Conservation (phyloP, 495 filamentous ascomycete species). For the Xylaria longipes region DNA sequence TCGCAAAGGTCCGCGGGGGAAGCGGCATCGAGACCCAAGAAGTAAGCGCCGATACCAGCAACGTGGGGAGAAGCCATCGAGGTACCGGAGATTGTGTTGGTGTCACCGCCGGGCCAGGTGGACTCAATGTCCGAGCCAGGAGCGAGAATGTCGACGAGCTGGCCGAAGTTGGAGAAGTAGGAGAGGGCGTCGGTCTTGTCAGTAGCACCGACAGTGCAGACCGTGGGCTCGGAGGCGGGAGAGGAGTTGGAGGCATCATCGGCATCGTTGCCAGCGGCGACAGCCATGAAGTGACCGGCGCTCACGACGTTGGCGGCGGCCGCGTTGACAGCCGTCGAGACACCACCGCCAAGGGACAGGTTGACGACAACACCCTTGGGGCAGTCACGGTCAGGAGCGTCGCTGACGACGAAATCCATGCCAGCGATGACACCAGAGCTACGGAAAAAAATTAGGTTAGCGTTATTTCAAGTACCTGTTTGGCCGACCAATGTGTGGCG, state of each 20-base stretch:
- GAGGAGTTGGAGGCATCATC: slow-evolving; percentile 49
- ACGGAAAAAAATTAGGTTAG: slow-evolving; percentile 7
- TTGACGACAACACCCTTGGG: slow-evolving; percentile 52
- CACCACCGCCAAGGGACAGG: slow-evolving; percentile 57
- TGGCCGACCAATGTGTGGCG: neutral
- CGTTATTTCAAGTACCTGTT: neutral
- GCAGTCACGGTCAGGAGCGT: slow-evolving; percentile 44
- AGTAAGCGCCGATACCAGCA: slow-evolving; percentile 60
- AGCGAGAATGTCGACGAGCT: slow-evolving; percentile 62
- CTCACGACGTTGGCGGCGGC: slow-evolving; percentile 52
- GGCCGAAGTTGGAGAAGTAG: slow-evolving; percentile 64
- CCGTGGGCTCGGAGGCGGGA: slow-evolving; percentile 57
- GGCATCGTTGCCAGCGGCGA: slow-evolving; percentile 57
- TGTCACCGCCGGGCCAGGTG: slow-evolving; percentile 56
- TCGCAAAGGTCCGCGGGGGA: slow-evolving; percentile 44
- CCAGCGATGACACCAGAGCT: slow-evolving; percentile 59
- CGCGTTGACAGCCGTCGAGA: slow-evolving; percentile 53
- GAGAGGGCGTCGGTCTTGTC: slow-evolving; percentile 52
- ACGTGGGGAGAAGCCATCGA: slow-evolving; percentile 65
- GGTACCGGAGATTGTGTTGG: slow-evolving; percentile 65
- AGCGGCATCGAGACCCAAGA: slow-evolving; percentile 48
- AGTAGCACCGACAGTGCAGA: slow-evolving; percentile 64
- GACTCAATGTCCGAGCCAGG: slow-evolving; percentile 59
- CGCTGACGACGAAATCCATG: slow-evolving; percentile 56
- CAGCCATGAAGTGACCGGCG: slow-evolving; percentile 54